Evolutionary conservation across 129 eudicot species (phyloP).

Genomic region (Flaveria bidentis): DNA sequence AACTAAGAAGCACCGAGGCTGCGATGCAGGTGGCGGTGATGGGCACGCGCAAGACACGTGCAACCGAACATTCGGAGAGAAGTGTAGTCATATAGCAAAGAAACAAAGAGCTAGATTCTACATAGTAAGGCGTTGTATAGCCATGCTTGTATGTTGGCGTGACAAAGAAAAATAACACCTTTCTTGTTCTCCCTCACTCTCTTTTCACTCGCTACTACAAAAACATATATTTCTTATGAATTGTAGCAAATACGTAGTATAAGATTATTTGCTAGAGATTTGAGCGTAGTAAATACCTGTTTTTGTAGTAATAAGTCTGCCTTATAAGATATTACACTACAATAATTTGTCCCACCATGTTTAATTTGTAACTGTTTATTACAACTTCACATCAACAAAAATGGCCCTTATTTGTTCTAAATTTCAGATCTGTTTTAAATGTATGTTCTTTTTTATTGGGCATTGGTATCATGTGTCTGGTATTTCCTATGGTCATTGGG

Average conservation of each 20-base stretch:
- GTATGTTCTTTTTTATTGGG: too few species aligned
- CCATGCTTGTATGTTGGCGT: conserved; percentile 81
- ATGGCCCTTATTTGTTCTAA: background rate
- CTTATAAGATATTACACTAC: background rate
- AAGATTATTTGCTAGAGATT: too few species aligned
- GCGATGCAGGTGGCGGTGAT: background rate
- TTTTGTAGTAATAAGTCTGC: background rate
- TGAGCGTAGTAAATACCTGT: background rate
- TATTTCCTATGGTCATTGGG: background rate
- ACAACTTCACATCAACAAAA: conserved; percentile 1
- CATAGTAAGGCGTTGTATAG: conserved; percentile 76
- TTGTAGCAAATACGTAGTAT: too few species aligned
- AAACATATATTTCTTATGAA: too few species aligned
- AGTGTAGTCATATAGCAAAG: conserved; percentile 67
- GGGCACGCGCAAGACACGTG: conserved; percentile 29
- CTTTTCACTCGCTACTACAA: background rate
- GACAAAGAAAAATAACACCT: conserved; percentile 42
- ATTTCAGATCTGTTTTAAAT: conserved; percentile 21
- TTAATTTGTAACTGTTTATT: conserved; percentile 17
- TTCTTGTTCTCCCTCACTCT: background rate
- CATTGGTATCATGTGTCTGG: too few species aligned
- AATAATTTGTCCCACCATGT: conserved; percentile 20
- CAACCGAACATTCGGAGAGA: conserved; percentile 54
- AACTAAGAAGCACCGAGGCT: conserved; percentile 8
- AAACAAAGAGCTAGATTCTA: conserved; percentile 76